Evolutionary conservation across 1,284 basidiomycete species (phyloP).

Genomic region (Ceratobasidium sp.): DNA sequence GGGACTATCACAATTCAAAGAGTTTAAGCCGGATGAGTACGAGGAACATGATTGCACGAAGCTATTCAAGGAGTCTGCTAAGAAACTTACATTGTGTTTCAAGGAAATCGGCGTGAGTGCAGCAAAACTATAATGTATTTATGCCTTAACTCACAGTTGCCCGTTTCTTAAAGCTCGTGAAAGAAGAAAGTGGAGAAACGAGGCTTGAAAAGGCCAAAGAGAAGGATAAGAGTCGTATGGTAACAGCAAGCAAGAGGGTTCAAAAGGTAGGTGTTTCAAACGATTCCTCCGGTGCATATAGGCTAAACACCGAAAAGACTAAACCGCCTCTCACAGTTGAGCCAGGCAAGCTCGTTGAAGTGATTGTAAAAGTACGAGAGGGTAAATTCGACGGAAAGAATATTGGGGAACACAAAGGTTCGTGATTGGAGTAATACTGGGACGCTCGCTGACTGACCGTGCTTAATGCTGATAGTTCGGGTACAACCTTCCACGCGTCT

Average conservation of each 20-base stretch:
- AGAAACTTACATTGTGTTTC: background rate
- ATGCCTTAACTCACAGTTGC: background rate
- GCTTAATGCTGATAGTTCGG: background rate
- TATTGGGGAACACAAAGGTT: background rate
- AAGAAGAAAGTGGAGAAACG: background rate
- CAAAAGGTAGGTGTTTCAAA: background rate
- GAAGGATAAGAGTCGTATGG: background rate
- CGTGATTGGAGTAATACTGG: background rate
- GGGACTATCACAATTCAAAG: background rate
- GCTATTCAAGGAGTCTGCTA: background rate
- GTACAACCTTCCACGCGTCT: background rate
- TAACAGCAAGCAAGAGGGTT: background rate
- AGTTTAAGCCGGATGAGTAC: background rate
- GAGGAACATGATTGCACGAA: background rate
- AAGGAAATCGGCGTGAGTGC: background rate
- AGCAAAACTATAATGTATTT: background rate
- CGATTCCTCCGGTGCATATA: background rate
- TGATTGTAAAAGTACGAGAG: slow-evolving; percentile 4
- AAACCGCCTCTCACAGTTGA: background rate
- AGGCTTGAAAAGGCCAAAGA: background rate
- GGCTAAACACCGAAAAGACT: background rate
- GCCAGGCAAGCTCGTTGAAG: background rate
- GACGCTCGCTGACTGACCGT: background rate
- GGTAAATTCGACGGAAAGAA: background rate
- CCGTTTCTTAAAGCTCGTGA: background rate